phyloP scores from a whole-genome alignment of 192 early-diverging fungal genomes.

The Umbelopsis isabellina region DNA sequence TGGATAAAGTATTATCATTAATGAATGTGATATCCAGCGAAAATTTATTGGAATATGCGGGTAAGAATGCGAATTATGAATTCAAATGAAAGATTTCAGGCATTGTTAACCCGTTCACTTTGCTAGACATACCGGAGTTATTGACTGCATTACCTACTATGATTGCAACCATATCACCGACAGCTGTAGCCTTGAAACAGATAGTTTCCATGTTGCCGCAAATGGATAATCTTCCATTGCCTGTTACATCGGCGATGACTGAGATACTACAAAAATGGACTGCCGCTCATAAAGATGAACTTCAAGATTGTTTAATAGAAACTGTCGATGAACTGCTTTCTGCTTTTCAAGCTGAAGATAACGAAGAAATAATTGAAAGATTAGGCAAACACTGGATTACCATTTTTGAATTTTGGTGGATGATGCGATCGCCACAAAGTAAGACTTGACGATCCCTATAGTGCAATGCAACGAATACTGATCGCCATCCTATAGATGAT shows the following conservation, averaged over 20 bases:
- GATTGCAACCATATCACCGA: background rate
- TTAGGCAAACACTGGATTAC: background rate
- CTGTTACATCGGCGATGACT: background rate
- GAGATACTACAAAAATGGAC: slow-evolving; percentile 1
- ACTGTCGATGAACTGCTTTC: background rate
- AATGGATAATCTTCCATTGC: background rate
- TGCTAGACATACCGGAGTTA: background rate
- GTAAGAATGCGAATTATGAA: background rate
- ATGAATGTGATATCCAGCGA: slow-evolving; percentile 6
- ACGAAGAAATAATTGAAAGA: background rate
- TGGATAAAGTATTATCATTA: background rate
- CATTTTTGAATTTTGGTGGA: background rate
- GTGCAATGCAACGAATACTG: too few species aligned
- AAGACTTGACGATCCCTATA: background rate
- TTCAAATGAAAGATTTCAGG: background rate
- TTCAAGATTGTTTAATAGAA: background rate
- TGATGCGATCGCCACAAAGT: background rate
- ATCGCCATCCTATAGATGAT: background rate
- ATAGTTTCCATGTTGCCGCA: background rate
- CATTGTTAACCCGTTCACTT: background rate
- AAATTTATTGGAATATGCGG: slow-evolving; percentile 3
- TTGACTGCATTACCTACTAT: background rate
- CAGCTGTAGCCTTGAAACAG: background rate
- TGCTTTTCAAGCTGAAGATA: background rate
- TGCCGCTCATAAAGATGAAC: background rate